Conservation (phyloP, 1,139 yeast genomes). For the Hyphopichia pseudoburtonii region DNA sequence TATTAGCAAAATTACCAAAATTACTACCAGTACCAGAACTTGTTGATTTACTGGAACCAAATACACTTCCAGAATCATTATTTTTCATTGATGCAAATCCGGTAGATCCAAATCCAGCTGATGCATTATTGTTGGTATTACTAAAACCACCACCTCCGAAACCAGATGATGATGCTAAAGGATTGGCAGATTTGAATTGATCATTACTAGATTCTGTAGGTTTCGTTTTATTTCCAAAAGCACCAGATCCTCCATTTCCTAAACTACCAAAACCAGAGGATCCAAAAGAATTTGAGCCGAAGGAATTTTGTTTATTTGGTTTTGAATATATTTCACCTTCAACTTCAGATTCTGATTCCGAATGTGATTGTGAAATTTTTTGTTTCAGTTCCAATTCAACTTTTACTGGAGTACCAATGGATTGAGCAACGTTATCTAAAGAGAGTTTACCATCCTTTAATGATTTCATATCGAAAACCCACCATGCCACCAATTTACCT, state of each 20-base stretch:
- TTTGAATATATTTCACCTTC: too few relatives aligned
- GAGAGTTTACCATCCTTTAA: constrained; percentile 30
- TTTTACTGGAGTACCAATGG: too few relatives aligned
- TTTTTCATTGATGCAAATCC: constrained; percentile 8
- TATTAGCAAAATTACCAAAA: constrained; percentile 12
- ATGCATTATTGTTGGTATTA: constrained; percentile 7
- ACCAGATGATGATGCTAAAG: too few relatives aligned
- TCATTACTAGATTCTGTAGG: neutral
- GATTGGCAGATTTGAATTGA: too few relatives aligned
- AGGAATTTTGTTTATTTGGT: neutral
- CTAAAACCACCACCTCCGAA: neutral
- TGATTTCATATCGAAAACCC: constrained; percentile 54
- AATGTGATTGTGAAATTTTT: too few relatives aligned
- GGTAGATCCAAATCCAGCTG: constrained; percentile 13
- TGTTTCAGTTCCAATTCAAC: too few relatives aligned
- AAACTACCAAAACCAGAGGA: constrained; percentile 13
- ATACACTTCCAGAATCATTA: constrained; percentile 5
- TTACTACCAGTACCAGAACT: constrained; percentile 12
- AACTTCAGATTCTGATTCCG: too few relatives aligned
- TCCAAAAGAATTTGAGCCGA: constrained; percentile 7
- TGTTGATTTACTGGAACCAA: constrained; percentile 12
- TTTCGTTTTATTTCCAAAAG: neutral
- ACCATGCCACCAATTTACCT: constrained; percentile 65
- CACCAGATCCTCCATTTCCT: constrained; percentile 9
- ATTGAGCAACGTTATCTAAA: constrained; percentile 10